Evolutionary conservation across 306 rosid species (phyloP).

Genomic region (Rosa lucieae): DNA sequence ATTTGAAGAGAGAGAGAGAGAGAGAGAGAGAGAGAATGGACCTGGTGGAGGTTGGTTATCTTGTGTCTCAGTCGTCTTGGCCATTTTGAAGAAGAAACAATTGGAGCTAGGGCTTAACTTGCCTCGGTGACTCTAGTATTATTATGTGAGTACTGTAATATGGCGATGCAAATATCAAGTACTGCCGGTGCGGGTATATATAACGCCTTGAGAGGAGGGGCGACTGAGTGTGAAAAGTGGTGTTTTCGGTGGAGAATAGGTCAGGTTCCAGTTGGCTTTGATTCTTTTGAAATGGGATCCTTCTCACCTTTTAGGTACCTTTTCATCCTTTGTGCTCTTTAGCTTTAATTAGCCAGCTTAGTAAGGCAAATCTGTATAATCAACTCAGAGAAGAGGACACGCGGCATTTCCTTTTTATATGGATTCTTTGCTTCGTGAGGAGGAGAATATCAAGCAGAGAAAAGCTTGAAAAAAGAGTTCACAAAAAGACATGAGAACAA

Average conservation of each 20-base stretch:
- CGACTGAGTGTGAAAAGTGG: background rate
- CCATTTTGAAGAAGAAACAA: constrained; percentile 41
- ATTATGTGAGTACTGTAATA: constrained; percentile 13
- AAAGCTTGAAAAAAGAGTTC: background rate
- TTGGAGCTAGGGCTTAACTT: background rate
- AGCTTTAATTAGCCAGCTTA: background rate
- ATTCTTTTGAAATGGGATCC: background rate
- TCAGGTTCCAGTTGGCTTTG: background rate
- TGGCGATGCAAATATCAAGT: constrained; percentile 5
- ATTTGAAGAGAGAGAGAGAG: background rate
- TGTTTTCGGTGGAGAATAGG: background rate
- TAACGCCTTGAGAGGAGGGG: background rate
- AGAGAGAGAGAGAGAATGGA: constrained; percentile 18
- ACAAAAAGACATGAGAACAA: background rate
- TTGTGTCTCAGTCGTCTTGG: constrained; percentile 37
- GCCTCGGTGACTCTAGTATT: constrained; percentile 8
- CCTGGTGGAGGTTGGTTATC: constrained; percentile 66
- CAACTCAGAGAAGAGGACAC: background rate
- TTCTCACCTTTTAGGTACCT: background rate
- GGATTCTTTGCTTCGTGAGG: constrained; percentile 40
- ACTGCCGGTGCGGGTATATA: constrained; percentile 6
- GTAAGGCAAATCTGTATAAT: background rate
- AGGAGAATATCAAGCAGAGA: constrained; percentile 16
- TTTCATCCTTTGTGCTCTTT: background rate
- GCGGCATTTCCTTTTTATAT: constrained; percentile 10